Conservation (phyloP, 2,329 filamentous ascomycete species). For the Sarocladium oryzae region DNA sequence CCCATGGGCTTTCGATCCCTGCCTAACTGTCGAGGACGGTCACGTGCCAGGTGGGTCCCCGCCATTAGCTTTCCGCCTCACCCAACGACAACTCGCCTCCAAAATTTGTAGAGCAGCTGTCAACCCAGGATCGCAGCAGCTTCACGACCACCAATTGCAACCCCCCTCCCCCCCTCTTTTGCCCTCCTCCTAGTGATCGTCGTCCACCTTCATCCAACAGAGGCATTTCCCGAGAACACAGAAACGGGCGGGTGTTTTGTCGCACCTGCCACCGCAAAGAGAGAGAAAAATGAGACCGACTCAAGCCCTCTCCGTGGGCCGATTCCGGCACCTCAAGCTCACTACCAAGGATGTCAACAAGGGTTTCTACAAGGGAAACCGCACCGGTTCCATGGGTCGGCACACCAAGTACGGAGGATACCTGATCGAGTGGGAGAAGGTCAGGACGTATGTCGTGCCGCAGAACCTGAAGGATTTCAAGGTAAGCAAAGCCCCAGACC, state of each 20-base stretch:
- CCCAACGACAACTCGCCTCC: neutral
- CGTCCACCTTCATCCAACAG: too few species aligned
- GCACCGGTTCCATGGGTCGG: conserved; percentile 77
- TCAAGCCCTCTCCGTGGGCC: conserved; percentile 56
- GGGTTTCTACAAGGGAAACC: conserved; percentile 95
- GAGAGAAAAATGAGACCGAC: conserved; percentile 69
- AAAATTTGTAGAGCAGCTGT: neutral
- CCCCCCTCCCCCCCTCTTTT: too few species aligned
- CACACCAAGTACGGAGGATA: conserved; percentile 83
- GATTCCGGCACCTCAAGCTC: conserved; percentile 68
- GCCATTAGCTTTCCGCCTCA: neutral
- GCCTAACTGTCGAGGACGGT: neutral
- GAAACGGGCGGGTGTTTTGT: too few species aligned
- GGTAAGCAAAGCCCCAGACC: conserved; percentile 38
- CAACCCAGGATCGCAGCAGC: neutral
- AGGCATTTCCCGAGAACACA: too few species aligned
- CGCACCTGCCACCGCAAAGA: too few species aligned
- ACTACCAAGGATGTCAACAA: conserved; percentile 91
- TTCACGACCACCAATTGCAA: neutral
- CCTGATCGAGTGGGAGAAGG: conserved; percentile 75
- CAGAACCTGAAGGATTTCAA: conserved; percentile 62
- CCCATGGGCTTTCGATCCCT: too few species aligned
- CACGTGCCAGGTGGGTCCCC: neutral
- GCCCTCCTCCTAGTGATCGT: too few species aligned
- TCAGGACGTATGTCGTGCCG: conserved; percentile 85